Base-by-base conservation (phyloP, 257 asterid species). In the Solanum habrochaites region DNA sequence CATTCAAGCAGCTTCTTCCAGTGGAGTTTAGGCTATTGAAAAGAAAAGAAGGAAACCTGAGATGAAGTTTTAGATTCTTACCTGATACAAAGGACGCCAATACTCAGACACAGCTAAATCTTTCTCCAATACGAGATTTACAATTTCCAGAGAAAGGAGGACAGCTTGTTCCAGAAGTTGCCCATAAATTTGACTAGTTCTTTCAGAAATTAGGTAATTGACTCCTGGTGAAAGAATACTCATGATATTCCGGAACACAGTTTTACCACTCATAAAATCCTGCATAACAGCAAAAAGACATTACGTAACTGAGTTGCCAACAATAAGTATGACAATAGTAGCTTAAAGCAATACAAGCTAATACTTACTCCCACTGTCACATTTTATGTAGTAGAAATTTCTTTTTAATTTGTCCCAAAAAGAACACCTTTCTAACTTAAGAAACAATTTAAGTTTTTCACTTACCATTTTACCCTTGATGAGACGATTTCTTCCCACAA, bases 181-280 rank as follows among this genome's bases (percentile, higher is more conserved):
- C 89, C 99, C 99, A 85, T 96, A 92, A 86, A 91, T 92, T 91
- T 97, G 96, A 92, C 91, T 93, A 25, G 98, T 91, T 23, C 96
- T 93, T 86, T 95, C 95, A 20, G 91, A 77, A 85, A 93, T 93
- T 60, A 94, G 89, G 89, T 88, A 90, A 93, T 92, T 92, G 78
- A 95, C 99, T 91, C 99, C 99, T 11, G 95, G 95, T 88, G 90
- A 89, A 85, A 97, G 90, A 91, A 95, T 95, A 66, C 95, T 90
- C 99, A 96, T 91, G 85, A 94, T 88, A 90, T 97, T 97, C 83
- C 99, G 92, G 82, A 95, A 97, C 86, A 94, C 90, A 72, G 94
- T 92, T 92, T 93, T 97, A 87, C 98, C 98, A 86, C 98, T 95
- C 99, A 95, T 95, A 88, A 95, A 94, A 87, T 97, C 99, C 99